Conservation (phyloP, 768 basidiomycete species). For the Nevesoporus exiguus region DNA sequence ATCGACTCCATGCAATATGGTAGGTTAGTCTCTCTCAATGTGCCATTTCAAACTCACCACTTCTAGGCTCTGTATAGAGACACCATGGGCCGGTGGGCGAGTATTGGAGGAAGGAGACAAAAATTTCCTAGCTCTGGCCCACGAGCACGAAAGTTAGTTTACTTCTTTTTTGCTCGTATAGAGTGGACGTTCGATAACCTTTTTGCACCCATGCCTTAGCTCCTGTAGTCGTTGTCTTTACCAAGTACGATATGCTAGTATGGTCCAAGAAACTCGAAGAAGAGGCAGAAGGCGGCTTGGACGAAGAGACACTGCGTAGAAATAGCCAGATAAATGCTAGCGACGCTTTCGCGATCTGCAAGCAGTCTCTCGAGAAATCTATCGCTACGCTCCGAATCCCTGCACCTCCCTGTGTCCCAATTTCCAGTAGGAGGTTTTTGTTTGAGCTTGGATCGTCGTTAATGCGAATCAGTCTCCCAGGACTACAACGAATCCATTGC, state of each 20-base stretch:
- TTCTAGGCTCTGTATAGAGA: slow-evolving; percentile 8
- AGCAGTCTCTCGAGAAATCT: not conserved
- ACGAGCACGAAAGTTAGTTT: slow-evolving; percentile 2
- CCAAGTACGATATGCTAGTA: slow-evolving; percentile 6
- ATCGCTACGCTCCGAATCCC: not conserved
- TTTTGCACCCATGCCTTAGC: not conserved
- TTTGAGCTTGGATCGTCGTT: not conserved
- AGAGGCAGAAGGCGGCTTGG: not conserved
- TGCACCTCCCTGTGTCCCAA: not conserved
- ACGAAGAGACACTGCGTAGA: not conserved
- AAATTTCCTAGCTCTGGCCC: not conserved
- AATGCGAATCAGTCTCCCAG: not conserved
- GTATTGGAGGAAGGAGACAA: slow-evolving; percentile 8
- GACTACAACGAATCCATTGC: not conserved
- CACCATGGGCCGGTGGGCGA: slow-evolving; percentile 2
- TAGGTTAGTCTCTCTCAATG: not conserved
- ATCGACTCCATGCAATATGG: slow-evolving; percentile 7
- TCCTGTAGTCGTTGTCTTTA: slow-evolving; percentile 7
- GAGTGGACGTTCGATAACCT: not conserved
- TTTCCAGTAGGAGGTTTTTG: not conserved
- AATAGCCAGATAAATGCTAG: not conserved
- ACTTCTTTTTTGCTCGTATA: not conserved
- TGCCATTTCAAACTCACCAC: not conserved
- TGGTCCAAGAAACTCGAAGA: slow-evolving; percentile 1
- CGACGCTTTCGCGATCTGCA: not conserved